phyloP scores from a whole-genome alignment of 257 asterid genomes.

The Primulina eburnea region DNA sequence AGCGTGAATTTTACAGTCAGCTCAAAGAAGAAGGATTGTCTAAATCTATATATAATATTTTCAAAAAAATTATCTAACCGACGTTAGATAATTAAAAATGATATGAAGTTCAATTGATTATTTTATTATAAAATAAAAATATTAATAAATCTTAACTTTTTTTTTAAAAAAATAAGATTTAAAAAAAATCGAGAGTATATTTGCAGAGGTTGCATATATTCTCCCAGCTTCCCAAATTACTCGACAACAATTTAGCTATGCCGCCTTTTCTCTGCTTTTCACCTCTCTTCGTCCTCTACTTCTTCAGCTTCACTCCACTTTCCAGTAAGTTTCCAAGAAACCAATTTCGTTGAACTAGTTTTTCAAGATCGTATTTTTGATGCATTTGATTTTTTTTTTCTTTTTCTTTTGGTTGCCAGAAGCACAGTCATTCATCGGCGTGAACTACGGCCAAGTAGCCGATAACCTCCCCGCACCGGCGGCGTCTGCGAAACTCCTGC shows the following conservation, averaged over 20 bases:
- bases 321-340: constrained; percentile 35
- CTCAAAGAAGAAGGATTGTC: too few species aligned
- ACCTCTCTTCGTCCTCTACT: constrained; percentile 25
- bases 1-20: too few species aligned
- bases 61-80: too few species aligned
- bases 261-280: constrained; percentile 17
- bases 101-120: too few species aligned
- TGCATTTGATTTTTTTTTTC: neutral
- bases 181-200: too few species aligned
- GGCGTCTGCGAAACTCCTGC: constrained; percentile 51
- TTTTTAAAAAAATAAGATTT: too few species aligned
- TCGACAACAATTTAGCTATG: constrained; percentile 29
- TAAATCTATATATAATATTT: too few species aligned
- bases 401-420: constrained; percentile 30
- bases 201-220: too few species aligned
- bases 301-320: constrained; percentile 31
- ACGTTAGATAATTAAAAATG: too few species aligned
- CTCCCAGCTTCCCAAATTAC: neutral
- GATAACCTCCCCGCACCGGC: constrained; percentile 66
- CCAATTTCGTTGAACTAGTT: neutral
- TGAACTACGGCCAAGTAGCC: constrained; percentile 71
- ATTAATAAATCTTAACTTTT: too few species aligned
- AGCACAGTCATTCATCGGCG: constrained; percentile 59
- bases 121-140: too few species aligned
- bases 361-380: neutral